Evolutionary conservation across 202 grass and related monocot genomes (phyloP).

Genomic region (Hordeum pubiflorum): DNA sequence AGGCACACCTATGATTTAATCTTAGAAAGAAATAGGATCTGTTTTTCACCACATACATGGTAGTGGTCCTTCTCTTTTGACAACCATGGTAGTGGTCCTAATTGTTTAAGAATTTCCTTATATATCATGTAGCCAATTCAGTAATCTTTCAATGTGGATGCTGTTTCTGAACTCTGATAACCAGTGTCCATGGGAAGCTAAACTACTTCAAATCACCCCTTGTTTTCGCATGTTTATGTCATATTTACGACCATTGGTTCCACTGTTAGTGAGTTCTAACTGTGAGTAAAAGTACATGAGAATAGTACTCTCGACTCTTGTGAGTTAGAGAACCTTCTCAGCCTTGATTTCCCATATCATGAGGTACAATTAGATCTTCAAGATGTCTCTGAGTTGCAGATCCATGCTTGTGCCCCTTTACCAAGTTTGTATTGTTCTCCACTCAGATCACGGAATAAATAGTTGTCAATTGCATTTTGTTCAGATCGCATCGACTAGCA

Average conservation of each 20-base stretch:
- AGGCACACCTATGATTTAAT: not conserved
- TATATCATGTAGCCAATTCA: not conserved
- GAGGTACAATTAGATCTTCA: slow-evolving; percentile 10
- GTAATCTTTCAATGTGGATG: not conserved
- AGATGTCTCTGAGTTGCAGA: not conserved
- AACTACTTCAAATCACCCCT: not conserved
- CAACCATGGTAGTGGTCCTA: not conserved
- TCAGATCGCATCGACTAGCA: not conserved
- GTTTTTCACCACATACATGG: not conserved
- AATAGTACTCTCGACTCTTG: not conserved
- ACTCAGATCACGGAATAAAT: slow-evolving; percentile 13
- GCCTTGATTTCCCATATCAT: not conserved
- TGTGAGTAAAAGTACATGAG: not conserved
- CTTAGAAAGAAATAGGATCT: not conserved
- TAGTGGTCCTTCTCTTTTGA: not conserved
- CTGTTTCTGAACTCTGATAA: not conserved
- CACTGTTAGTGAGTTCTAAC: not conserved
- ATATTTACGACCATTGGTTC: not conserved
- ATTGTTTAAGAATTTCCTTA: not conserved
- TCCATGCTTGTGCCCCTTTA: not conserved
- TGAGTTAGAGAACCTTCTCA: slow-evolving; percentile 8
- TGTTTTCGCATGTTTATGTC: not conserved
- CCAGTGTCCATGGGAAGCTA: slow-evolving; percentile 6
- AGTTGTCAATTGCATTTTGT: not conserved
- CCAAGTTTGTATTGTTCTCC: slow-evolving; percentile 13